Percentiles rank a stretch among this genome's conserved stretches.
These are phyloP conservation scores for Beta macrorhiza DNA, from an alignment of 179 eudicot genomes.

Conservation along the genomic window DNA sequence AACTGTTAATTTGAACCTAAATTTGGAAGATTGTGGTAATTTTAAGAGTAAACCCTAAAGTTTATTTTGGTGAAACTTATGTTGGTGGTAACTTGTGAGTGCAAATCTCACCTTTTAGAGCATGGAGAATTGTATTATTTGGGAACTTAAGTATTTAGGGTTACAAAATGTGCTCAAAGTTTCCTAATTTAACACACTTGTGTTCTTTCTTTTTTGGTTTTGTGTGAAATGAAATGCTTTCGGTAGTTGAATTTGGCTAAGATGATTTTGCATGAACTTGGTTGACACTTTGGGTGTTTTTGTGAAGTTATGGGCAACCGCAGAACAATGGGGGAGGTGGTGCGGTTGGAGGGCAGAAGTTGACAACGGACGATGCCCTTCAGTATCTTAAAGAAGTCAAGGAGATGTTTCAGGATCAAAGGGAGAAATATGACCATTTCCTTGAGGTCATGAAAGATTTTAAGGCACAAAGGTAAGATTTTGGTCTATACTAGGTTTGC, in stretches of 20 bases:
- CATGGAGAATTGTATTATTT: neutral
- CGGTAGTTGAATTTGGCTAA: slow-evolving; percentile 2
- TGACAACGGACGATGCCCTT: slow-evolving; percentile 91
- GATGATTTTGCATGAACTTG: slow-evolving; percentile 23
- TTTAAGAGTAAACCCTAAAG: slow-evolving; percentile 12
- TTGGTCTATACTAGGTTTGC: slow-evolving; percentile 13
- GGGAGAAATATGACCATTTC: slow-evolving; percentile 85
- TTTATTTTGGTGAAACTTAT: neutral
- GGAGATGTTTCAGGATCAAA: slow-evolving; percentile 86
- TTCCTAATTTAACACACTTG: neutral
- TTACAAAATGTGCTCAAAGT: neutral
- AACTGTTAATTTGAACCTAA: slow-evolving; percentile 16
- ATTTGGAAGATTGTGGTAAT: slow-evolving; percentile 1
- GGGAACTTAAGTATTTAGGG: slow-evolving; percentile 8
- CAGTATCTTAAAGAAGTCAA: slow-evolving; percentile 88
- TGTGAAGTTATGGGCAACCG: slow-evolving; percentile 44
- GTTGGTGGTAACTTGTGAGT: neutral
- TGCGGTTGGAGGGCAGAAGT: slow-evolving; percentile 49
- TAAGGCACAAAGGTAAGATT: slow-evolving; percentile 76
- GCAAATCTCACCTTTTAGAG: neutral
- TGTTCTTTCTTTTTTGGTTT: neutral
- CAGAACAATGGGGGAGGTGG: slow-evolving; percentile 38
- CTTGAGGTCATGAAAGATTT: slow-evolving; percentile 99
- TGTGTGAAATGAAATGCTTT: slow-evolving; percentile 19
- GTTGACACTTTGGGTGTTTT: slow-evolving; percentile 21